Conservation (phyloP, 2,329 filamentous ascomycete species). For the Aspergillus pseudoglaucus region DNA sequence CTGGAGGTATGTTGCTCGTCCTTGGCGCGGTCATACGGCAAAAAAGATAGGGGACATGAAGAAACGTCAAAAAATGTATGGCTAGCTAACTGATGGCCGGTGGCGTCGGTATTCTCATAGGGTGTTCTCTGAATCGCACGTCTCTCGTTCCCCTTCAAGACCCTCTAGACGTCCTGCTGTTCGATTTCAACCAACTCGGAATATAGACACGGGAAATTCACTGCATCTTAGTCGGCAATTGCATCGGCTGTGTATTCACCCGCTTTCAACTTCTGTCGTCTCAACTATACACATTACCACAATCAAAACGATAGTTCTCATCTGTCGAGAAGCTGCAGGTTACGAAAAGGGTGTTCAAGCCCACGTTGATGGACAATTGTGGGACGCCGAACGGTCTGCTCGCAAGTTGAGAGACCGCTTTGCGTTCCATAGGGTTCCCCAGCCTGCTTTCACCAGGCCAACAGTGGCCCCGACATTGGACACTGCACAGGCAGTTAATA, state of each 20-base stretch:
- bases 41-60: background rate
- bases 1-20: background rate
- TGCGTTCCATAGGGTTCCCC: constrained; percentile 48
- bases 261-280: background rate
- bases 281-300: too few species aligned
- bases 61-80: background rate
- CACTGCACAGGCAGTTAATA: constrained; percentile 1
- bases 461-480: constrained; percentile 2
- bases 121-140: background rate
- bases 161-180: background rate
- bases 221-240: background rate
- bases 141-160: background rate
- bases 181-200: background rate
- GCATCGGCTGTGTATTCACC: background rate
- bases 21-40: background rate
- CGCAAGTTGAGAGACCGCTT: constrained; percentile 44
- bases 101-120: background rate
- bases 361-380: constrained; percentile 39
- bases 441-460: constrained; percentile 24
- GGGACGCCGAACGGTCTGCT: constrained; percentile 47
- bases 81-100: background rate
- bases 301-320: background rate
- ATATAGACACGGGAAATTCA: background rate
- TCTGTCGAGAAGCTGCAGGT: background rate
- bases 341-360: constrained; percentile 13